These are phyloP conservation scores for Mycosphaerella sp. DNA, from an alignment of 2,329 filamentous ascomycete species.

Conservation along the genomic window DNA sequence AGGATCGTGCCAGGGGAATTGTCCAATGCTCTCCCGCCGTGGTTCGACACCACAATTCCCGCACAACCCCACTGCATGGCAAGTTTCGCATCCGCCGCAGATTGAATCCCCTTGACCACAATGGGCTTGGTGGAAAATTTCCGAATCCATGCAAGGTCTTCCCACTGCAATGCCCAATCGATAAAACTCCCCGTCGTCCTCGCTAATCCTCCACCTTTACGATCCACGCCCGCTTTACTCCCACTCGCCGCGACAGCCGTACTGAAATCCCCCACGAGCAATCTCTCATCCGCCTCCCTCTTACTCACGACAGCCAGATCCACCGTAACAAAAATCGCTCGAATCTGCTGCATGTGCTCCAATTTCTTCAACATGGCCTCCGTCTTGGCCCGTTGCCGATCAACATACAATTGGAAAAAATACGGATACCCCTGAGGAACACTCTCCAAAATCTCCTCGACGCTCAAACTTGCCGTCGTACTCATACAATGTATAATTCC, in stretches of 20 bases:
- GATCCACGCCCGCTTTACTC: conserved; percentile 45
- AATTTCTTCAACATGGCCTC: conserved; percentile 46
- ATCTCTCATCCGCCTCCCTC: conserved; percentile 44
- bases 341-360: conserved; percentile 41
- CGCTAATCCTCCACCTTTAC: conserved; percentile 50
- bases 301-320: conserved; percentile 55
- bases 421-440: conserved; percentile 31
- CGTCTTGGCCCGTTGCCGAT: conserved; percentile 50
- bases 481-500: conserved; percentile 33
- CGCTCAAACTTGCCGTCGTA: conserved; percentile 27
- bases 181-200: conserved; percentile 52
- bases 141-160: conserved; percentile 42
- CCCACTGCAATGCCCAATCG: conserved; percentile 49
- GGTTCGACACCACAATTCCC: conserved; percentile 47
- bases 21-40: conserved; percentile 49
- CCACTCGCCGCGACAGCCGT: conserved; percentile 53
- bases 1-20: conserved; percentile 49
- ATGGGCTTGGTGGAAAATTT: conserved; percentile 44
- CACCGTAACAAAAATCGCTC: conserved; percentile 54
- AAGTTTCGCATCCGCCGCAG: conserved; percentile 38
- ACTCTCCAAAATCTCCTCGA: conserved; percentile 30
- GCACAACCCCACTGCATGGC: conserved; percentile 40
- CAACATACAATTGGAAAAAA: conserved; percentile 59
- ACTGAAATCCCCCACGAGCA: conserved; percentile 50
- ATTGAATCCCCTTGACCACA: conserved; percentile 41